A percentile compares a stretch with the other conserved stretches of the same genome.
These are phyloP conservation scores for Curvularia sp. DNA, from an alignment of 2,329 filamentous ascomycete species.

Conservation along the genomic window DNA sequence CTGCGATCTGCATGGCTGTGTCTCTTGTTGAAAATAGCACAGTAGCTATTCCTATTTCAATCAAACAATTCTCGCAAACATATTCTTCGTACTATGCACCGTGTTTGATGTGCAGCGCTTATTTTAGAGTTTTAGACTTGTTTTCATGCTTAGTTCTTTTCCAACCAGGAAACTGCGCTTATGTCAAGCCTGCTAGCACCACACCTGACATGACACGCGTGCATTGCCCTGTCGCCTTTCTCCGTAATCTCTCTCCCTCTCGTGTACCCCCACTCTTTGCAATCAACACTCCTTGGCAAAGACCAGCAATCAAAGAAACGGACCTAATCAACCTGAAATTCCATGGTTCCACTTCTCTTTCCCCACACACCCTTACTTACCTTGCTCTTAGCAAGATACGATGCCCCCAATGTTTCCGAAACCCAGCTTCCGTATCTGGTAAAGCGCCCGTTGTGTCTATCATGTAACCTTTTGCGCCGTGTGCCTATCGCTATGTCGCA, in stretches of 20 bases:
- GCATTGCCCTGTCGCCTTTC: background rate
- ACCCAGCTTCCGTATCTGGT: conserved; percentile 35
- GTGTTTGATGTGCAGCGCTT: background rate
- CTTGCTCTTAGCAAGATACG: background rate
- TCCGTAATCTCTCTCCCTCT: background rate
- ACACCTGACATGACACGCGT: conserved; percentile 14
- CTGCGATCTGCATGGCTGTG: background rate
- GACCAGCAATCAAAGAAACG: background rate
- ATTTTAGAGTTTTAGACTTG: conserved; percentile 27
- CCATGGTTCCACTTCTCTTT: background rate
- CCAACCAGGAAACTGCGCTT: conserved; percentile 1
- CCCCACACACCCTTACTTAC: background rate
- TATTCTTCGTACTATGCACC: background rate
- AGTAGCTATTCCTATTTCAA: background rate
- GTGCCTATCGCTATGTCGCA: background rate
- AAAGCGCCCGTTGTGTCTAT: conserved; percentile 16
- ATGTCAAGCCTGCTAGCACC: conserved; percentile 16
- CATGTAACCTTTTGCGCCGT: conserved; percentile 12
- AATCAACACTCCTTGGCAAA: background rate
- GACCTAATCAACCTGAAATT: background rate
- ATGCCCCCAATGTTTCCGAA: background rate
- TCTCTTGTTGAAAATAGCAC: background rate
- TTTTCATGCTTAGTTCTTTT: conserved; percentile 23
- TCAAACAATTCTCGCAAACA: background rate
- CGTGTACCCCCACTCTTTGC: background rate